Evolutionary conservation across 805 yeast species (phyloP), one percentile per base, ranked within the genome.

Genomic region (Starmerella asiatica): DNA sequence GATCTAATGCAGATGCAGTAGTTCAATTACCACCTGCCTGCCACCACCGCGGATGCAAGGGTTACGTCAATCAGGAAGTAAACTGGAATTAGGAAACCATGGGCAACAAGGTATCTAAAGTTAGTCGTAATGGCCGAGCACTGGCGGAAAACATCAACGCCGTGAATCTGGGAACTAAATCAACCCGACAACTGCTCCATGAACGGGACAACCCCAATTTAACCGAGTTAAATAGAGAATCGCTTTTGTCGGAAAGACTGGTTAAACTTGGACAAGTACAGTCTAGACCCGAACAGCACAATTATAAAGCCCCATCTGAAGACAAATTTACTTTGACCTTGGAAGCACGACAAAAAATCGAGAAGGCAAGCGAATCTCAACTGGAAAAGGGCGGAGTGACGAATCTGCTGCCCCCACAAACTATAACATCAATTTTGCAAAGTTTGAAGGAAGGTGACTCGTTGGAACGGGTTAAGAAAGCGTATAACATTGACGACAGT

Each of bases 311-410:
- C 6, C 43, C 46, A 12, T 21, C 47, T 3, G 38, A 35, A 21
- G 54, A 53, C 34, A 36, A 40, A 17, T 45, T 55, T 49, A 38
- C 51, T 4, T 19, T 26, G 20, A 50, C 56, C 2, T 42, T 55
- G n/a, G 39, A 48, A 29, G 44, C 49, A 3, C 47, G 58, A 8
- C 40, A 36, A 15, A 31, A 36, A 8, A 21, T 37, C 12, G 42
- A 42, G 39, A 46, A 39, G 7, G 35, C 40, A 15, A 31, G 26
- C 14, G 26, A 28, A 3, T 40, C 44, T 4, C 29, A 38, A 28
- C 18, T 36, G 2, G 47, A 44, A 17, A 21, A 33, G 21, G 23
- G 32, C n/a, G 41, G 40, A 3, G 39, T 46, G 1, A 39, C 41
- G 16, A 40, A 42, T 3, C 26, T 40, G 28, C 32, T 52, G 4